Evolutionary conservation across 768 basidiomycete genomes (phyloP).

Genomic region (Hypholoma sublateritium): DNA sequence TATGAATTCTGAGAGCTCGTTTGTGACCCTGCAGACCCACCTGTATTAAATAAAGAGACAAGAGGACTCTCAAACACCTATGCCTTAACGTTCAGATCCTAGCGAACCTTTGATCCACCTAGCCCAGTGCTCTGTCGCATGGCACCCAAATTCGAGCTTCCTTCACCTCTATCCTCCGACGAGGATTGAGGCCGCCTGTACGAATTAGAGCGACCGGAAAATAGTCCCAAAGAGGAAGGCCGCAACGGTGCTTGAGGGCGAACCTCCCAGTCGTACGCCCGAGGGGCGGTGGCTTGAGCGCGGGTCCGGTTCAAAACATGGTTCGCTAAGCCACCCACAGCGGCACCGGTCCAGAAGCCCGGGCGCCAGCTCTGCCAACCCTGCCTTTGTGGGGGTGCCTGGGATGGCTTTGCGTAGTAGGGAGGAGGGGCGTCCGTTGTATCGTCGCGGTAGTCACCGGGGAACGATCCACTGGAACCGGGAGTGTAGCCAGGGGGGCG

Average conservation of each 20-base stretch:
- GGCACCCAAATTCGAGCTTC: slow-evolving; percentile 64
- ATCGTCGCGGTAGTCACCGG: slow-evolving; percentile 41
- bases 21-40: no score
- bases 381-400: slow-evolving; percentile 16
- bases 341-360: slow-evolving; percentile 87
- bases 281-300: not conserved
- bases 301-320: slow-evolving; percentile 33
- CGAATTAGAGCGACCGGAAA: slow-evolving; percentile 10
- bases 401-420: slow-evolving; percentile 43
- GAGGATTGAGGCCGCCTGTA: slow-evolving; percentile 23
- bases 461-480: slow-evolving; percentile 46
- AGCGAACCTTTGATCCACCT: slow-evolving; percentile 57
- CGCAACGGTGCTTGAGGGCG: slow-evolving; percentile 18
- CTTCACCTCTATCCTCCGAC: slow-evolving; percentile 59
- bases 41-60: no score
- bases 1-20: no score
- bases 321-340: slow-evolving; percentile 68
- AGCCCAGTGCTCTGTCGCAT: slow-evolving; percentile 80
- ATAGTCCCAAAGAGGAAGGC: slow-evolving; percentile 18
- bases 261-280: slow-evolving; percentile 62
- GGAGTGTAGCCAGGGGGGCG: slow-evolving; percentile 30
- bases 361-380: slow-evolving; percentile 49
- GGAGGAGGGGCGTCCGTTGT: slow-evolving; percentile 50
- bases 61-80: no score
- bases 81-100: not conserved